phyloP scores from a whole-genome alignment of 768 basidiomycete genomes.

The Pleurotus citrinopileatus region DNA sequence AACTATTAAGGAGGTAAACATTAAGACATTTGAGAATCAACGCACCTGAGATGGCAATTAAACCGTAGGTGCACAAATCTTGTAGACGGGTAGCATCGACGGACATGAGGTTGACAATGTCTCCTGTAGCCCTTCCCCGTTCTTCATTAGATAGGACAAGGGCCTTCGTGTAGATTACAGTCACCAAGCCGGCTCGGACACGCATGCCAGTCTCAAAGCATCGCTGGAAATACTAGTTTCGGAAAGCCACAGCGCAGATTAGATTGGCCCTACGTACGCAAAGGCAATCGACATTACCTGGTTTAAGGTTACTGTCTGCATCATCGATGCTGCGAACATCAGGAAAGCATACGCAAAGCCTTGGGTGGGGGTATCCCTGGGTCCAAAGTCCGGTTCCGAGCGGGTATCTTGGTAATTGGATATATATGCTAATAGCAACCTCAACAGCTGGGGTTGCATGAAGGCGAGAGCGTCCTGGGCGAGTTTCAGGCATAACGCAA shows the following conservation, averaged over 20 bases:
- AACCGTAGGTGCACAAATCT: constrained; percentile 77
- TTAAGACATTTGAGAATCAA: constrained; percentile 9
- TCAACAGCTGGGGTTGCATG: constrained; percentile 83
- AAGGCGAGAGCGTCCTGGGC: constrained; percentile 80
- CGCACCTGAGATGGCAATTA: constrained; percentile 81
- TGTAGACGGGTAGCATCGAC: constrained; percentile 81
- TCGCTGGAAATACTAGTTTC: constrained; percentile 79
- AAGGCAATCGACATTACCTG: constrained; percentile 56
- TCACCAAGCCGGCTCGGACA: constrained; percentile 86
- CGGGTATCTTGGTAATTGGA: constrained; percentile 64
- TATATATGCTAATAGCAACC: constrained; percentile 78
- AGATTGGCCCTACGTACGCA: no score
- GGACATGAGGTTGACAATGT: constrained; percentile 93
- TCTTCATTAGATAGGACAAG: constrained; percentile 86
- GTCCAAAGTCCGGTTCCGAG: constrained; percentile 25
- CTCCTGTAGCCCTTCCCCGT: constrained; percentile 72
- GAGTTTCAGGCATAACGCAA: constrained; percentile 67
- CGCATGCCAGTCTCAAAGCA: constrained; percentile 87
- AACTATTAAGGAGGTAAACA: neutral
- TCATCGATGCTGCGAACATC: constrained; percentile 82
- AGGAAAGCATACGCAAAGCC: constrained; percentile 74
- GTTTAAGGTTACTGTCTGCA: constrained; percentile 77
- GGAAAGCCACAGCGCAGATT: neutral
- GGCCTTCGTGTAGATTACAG: constrained; percentile 82
- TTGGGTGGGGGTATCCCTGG: constrained; percentile 39